These are phyloP conservation scores for Erysimum cheiranthoides DNA, from an alignment of 345 rosid species.

Conservation along the genomic window DNA sequence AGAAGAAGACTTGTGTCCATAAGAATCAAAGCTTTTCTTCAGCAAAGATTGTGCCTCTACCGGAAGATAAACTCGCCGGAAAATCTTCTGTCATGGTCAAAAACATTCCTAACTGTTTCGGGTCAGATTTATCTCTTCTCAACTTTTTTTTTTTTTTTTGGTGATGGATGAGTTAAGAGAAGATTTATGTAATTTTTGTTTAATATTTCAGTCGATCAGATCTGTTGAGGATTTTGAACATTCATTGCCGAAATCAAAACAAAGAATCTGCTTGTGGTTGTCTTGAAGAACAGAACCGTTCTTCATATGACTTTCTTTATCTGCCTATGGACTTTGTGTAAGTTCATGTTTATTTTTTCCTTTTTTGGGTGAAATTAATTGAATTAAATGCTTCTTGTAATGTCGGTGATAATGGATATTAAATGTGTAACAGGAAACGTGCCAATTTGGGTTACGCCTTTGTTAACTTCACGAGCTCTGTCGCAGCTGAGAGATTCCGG, in stretches of 20 bases:
- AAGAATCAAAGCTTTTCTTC: not conserved
- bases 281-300: too few relatives aligned
- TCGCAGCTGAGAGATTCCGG: constrained; percentile 47
- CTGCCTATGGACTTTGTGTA: constrained; percentile 67
- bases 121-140: constrained; percentile 36
- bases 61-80: constrained; percentile 15
- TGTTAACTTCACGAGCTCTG: constrained; percentile 56
- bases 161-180: not conserved
- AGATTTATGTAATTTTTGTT: not conserved
- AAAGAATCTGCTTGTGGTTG: constrained; percentile 22
- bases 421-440: constrained; percentile 16
- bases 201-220: constrained; percentile 43
- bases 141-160: not conserved
- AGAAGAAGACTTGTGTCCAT: not conserved
- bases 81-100: constrained; percentile 54
- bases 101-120: constrained; percentile 55
- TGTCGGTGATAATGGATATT: not conserved
- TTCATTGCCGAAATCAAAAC: constrained; percentile 48
- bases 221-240: constrained; percentile 49
- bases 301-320: constrained; percentile 57
- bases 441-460: constrained; percentile 65
- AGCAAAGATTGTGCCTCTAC: not conserved
- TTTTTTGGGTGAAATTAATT: not conserved
- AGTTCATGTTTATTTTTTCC: not conserved
- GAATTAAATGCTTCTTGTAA: not conserved